Conservation (phyloP, 306 rosid species). For the Castanea crenata region DNA sequence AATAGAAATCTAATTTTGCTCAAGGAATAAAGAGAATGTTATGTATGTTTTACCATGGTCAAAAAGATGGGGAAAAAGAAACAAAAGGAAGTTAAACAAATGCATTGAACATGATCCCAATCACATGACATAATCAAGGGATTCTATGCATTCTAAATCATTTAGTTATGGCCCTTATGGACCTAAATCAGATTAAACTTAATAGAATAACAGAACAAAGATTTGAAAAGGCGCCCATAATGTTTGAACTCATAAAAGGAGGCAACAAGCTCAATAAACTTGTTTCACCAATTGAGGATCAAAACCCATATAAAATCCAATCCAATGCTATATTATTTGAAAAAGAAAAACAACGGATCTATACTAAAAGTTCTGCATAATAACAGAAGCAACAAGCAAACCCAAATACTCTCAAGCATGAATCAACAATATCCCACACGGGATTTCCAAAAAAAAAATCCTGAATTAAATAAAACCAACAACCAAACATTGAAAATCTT, state of each 20-base stretch:
- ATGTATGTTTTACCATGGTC: background rate
- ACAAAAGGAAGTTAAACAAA: background rate
- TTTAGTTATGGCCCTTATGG: background rate
- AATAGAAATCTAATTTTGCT: background rate
- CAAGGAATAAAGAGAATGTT: background rate
- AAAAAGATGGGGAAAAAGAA: background rate
- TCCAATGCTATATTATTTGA: too few species aligned
- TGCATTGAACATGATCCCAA: background rate
- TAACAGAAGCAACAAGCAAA: background rate
- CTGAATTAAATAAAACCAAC: background rate
- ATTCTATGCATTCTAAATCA: background rate
- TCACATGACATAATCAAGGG: background rate
- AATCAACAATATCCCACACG: slow-evolving; percentile 4
- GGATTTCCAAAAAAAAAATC: background rate
- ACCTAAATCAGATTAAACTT: background rate
- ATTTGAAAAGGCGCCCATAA: background rate
- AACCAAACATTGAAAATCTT: slow-evolving; percentile 7
- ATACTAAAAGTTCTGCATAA: background rate
- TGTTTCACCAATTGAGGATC: slow-evolving; percentile 16
- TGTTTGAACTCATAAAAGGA: background rate
- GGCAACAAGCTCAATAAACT: background rate
- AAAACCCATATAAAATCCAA: background rate
- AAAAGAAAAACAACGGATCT: slow-evolving; percentile 26
- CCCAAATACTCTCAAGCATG: background rate
- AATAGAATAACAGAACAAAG: background rate